These are phyloP conservation scores for Thecaphora thlaspeos DNA, from an alignment of 1,284 basidiomycete species.

Conservation along the genomic window DNA sequence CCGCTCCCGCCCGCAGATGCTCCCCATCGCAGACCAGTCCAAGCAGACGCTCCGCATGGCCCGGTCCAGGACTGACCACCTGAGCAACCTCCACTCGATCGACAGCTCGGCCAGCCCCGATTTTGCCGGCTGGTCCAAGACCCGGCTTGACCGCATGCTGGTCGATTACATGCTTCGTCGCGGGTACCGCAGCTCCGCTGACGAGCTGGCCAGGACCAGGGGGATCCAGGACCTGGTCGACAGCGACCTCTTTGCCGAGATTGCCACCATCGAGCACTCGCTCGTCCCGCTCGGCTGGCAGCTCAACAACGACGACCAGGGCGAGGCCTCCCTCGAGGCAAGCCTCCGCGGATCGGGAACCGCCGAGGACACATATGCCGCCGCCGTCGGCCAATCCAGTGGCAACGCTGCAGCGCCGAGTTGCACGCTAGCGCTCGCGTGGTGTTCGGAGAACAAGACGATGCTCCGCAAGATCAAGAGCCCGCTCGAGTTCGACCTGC, in stretches of 20 bases:
- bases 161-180: constrained; percentile 84
- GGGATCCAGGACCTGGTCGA: constrained; percentile 64
- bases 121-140: constrained; percentile 68
- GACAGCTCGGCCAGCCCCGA: constrained; percentile 10
- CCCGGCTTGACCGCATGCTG: constrained; percentile 81
- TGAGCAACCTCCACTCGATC: constrained; percentile 31
- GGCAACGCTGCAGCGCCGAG: constrained; percentile 61
- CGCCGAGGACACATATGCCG: no score
- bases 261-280: constrained; percentile 78
- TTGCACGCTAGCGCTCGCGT: constrained; percentile 82
- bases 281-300: constrained; percentile 59
- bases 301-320: background rate
- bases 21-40: constrained; percentile 14
- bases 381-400: background rate
- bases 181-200: constrained; percentile 58
- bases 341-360: background rate
- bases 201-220: constrained; percentile 16
- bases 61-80: constrained; percentile 31
- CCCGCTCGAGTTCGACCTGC: constrained; percentile 86
- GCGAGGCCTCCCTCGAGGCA: background rate
- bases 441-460: constrained; percentile 95
- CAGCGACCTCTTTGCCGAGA: constrained; percentile 73
- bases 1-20: background rate
- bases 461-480: constrained; percentile 81
- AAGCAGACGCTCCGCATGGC: constrained; percentile 22